These are phyloP conservation scores for Durusdinium trenchii DNA, from an alignment of 73 alveolate species.

Conservation along the genomic window DNA sequence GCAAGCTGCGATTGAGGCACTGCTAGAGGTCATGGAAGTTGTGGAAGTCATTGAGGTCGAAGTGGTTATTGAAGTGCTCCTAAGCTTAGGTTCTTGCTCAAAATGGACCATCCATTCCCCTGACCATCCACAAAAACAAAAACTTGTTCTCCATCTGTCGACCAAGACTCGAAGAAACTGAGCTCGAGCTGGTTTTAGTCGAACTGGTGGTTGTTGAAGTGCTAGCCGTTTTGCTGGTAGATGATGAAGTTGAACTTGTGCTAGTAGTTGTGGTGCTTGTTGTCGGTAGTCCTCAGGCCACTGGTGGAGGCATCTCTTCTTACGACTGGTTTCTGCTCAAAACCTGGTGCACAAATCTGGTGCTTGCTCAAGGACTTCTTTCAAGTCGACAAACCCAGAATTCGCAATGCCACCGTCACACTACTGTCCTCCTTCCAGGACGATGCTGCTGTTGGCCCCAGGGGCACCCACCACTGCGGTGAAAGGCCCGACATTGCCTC, in stretches of 20 bases:
- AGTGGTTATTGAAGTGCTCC: background rate
- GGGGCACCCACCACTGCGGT: constrained; percentile 84
- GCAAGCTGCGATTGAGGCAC: background rate
- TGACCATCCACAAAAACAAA: background rate
- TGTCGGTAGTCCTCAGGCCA: constrained; percentile 29
- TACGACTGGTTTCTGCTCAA: background rate
- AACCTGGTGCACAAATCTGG: background rate
- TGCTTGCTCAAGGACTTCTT: background rate
- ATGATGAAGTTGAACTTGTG: background rate
- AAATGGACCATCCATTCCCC: background rate
- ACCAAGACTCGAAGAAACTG: constrained; percentile 24
- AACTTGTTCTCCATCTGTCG: background rate
- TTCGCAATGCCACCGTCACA: background rate
- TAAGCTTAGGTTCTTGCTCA: background rate
- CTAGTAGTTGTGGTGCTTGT: constrained; percentile 52
- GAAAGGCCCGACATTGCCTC: constrained; percentile 64
- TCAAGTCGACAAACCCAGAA: too few relatives aligned
- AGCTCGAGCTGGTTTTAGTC: background rate
- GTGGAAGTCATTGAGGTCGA: background rate
- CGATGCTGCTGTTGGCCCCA: constrained; percentile 73
- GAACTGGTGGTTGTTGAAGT: background rate
- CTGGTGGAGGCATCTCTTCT: background rate
- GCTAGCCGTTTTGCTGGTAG: background rate
- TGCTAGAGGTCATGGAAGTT: background rate
- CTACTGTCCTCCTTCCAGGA: constrained; percentile 58